Evolutionary conservation across 208 protist species (phyloP), one percentile per base, ranked within the genome.

Genomic region (Strigomonas culicis): DNA sequence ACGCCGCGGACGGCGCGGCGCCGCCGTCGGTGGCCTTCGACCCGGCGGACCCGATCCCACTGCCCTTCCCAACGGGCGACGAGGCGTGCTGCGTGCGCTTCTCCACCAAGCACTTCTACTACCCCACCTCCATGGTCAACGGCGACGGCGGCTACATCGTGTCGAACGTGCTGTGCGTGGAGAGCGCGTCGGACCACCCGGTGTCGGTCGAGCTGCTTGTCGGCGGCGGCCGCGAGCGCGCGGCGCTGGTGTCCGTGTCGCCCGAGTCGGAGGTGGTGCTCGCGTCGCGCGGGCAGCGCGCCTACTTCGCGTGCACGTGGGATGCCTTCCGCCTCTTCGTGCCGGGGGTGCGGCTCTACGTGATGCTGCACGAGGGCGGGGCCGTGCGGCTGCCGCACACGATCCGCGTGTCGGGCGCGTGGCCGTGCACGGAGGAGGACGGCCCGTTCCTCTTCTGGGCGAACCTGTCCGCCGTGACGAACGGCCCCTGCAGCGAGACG

Each of bases 361-460:
- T 68, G 41, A 60, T 87, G 27, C 57, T 86, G 34, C 59, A 68
- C 10, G 77, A 77, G 30, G 72, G 69, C 43, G 63, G 41, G 2
- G 61, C 82, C 47, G 83, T 59, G 50, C 50, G 65, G 39, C 41
- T 67, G 4, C 70, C 85, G n/a, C 61, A 88, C 10, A 64, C 72
- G 28, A 51, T 92, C 46, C 30, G 66, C 2, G 46, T 83, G 17
- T 55, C 70, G 51, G 74, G 72, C 1, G 71, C 74, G 49, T 58
- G 57, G 27, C 86, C 82, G 13, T 52, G 55, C 13, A 22, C 4
- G n/a, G 53, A 59, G 53, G 80, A 72, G 15, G 83, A 92, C 61
- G 68, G 77, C 15, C 81, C 87, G 10, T 95, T 87, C 51, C 84
- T 88, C 44, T 92, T 92, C 69, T 95, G 90, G 90, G 71, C 90